A percentile compares a stretch with the other conserved stretches of the same genome.
Conservation (phyloP, 805 yeast genomes). For the Torulaspora microellipsoides region DNA sequence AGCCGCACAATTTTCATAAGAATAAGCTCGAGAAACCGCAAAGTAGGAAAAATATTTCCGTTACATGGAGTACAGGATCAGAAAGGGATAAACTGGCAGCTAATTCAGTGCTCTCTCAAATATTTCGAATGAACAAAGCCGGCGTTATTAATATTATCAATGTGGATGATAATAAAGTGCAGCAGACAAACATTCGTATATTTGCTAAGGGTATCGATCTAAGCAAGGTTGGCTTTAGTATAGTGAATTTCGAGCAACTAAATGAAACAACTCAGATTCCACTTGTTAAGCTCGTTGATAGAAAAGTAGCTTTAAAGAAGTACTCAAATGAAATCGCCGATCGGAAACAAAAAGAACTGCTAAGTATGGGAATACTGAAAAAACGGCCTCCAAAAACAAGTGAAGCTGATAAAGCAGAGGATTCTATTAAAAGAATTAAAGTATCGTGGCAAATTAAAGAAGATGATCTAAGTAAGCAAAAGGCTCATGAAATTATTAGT, state of each 20-base stretch:
- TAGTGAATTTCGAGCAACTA: constrained; percentile 23
- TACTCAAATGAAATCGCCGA: constrained; percentile 29
- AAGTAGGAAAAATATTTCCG: constrained; percentile 8
- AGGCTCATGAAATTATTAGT: constrained; percentile 44
- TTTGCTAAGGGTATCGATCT: constrained; percentile 28
- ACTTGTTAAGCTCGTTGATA: constrained; percentile 26
- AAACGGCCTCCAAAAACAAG: constrained; percentile 11
- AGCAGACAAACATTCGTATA: constrained; percentile 20
- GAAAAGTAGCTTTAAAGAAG: constrained; percentile 24
- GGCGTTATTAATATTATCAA: constrained; percentile 26
- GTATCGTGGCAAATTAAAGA: constrained; percentile 55
- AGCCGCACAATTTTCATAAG: constrained; percentile 1
- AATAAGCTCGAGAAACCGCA: constrained; percentile 1
- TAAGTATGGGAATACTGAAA: constrained; percentile 17
- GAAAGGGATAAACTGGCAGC: constrained; percentile 32
- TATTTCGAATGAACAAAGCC: constrained; percentile 21
- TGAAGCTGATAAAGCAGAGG: constrained; percentile 21
- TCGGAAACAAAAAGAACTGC: constrained; percentile 25
- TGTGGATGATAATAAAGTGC: constrained; percentile 19
- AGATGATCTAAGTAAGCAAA: constrained; percentile 50
- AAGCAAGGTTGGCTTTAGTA: constrained; percentile 20
- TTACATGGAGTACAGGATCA: constrained; percentile 31
- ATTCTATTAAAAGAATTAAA: constrained; percentile 43
- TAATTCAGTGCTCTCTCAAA: constrained; percentile 16
- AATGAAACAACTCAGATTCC: constrained; percentile 21